A percentile compares a stretch with the other conserved stretches of the same genome.
Evolutionary conservation across 352 stramenopile genomes (phyloP).

Genomic region (Salisapilia sapeloensis): DNA sequence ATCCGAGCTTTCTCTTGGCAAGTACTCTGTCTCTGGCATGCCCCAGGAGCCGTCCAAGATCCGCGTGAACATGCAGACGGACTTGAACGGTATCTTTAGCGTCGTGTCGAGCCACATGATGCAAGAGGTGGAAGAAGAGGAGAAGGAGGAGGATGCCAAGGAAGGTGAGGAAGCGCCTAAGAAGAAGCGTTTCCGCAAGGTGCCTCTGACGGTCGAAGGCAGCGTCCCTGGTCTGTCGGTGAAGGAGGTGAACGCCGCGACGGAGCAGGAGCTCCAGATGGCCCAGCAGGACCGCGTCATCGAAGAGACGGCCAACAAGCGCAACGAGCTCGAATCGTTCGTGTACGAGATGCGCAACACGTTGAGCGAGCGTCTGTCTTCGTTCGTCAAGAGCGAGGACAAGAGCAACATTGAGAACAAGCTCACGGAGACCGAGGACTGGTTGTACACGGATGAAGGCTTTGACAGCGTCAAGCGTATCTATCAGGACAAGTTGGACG

Average conservation of each 20-base stretch:
- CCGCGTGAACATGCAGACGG: conserved; percentile 95
- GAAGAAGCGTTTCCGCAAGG: conserved; percentile 93
- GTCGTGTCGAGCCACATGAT: conserved; percentile 94
- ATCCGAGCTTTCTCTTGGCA: conserved; percentile 73
- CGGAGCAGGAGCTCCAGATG: conserved; percentile 91
- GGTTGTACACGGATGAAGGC: conserved; percentile 98
- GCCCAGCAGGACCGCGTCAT: conserved; percentile 92
- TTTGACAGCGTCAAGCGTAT: conserved; percentile 97
- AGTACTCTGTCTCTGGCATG: conserved; percentile 87
- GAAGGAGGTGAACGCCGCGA: conserved; percentile 36
- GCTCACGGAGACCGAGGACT: conserved; percentile 91
- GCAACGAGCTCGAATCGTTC: conserved; percentile 99
- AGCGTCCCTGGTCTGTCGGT: conserved; percentile 36
- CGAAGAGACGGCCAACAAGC: conserved; percentile 94
- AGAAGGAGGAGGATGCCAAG: conserved; percentile 48
- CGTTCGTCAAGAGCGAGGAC: conserved; percentile 84
- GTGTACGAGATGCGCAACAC: conserved; percentile 99
- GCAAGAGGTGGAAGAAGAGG: conserved; percentile 89
- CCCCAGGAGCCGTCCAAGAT: conserved; percentile 81
- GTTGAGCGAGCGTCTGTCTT: conserved; percentile 62
- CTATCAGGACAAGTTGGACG: conserved; percentile 91
- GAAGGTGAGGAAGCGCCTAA: conserved; percentile 64
- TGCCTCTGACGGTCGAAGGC: conserved; percentile 61
- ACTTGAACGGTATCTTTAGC: conserved; percentile 93
- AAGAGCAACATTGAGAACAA: conserved; percentile 74